A percentile compares a stretch with the other conserved stretches of the same genome.
Evolutionary conservation across 2,329 filamentous ascomycete species (phyloP).

Genomic region (Colletotrichum aenigma): DNA sequence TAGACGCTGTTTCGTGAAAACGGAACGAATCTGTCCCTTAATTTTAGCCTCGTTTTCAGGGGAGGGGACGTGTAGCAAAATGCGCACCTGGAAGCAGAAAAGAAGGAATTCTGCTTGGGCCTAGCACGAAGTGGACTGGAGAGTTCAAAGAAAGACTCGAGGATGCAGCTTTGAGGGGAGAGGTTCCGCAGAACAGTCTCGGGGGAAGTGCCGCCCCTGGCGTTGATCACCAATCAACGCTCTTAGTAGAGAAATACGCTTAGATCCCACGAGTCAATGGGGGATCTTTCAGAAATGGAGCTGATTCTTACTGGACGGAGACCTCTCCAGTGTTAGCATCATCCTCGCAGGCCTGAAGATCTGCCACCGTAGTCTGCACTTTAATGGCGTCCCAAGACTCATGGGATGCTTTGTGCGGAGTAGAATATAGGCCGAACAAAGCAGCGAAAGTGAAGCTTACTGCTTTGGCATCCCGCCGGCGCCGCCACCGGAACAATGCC

Average conservation of each 20-base stretch:
- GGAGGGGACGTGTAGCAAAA: not conserved
- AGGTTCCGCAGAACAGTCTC: not conserved
- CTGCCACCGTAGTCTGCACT: not conserved
- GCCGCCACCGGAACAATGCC: not conserved
- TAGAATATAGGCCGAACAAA: not conserved
- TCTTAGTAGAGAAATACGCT: not conserved
- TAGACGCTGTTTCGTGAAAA: not conserved
- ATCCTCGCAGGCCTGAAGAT: not conserved
- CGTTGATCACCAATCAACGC: not conserved
- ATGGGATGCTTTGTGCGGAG: not conserved
- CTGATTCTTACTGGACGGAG: not conserved
- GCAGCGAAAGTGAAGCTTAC: not conserved
- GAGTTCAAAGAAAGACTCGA: not conserved
- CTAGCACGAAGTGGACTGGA: fast-evolving
- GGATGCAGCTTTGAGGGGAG: not conserved
- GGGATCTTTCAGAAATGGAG: no score
- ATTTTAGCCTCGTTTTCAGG: not conserved
- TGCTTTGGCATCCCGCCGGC: not conserved
- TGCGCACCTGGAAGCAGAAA: not conserved
- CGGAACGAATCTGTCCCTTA: not conserved
- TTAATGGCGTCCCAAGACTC: not conserved
- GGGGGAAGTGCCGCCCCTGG: not conserved
- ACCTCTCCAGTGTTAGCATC: not conserved
- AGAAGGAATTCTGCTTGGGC: not conserved
- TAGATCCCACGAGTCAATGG: not conserved